These are phyloP conservation scores for Carallia brachiata DNA, from an alignment of 345 rosid species.

Conservation along the genomic window DNA sequence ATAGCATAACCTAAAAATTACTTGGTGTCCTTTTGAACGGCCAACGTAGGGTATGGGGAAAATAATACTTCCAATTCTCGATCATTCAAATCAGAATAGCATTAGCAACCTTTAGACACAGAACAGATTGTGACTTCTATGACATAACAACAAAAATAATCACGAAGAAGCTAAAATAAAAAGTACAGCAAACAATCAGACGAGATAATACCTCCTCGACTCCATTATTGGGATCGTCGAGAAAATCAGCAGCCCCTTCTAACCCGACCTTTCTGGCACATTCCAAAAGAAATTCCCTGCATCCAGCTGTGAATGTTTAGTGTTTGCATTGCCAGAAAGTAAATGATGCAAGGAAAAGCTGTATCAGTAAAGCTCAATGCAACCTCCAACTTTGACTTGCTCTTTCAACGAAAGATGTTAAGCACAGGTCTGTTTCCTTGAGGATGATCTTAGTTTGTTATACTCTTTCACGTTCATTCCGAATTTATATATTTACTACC, in stretches of 20 bases:
- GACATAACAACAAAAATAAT: neutral
- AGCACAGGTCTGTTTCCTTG: neutral
- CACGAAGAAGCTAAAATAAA: neutral
- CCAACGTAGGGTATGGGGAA: too few relatives aligned
- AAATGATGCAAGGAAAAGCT: too few relatives aligned
- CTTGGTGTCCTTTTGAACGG: too few relatives aligned
- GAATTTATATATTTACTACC: neutral
- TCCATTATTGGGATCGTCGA: slow-evolving; percentile 71
- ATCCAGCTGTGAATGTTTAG: slow-evolving; percentile 10
- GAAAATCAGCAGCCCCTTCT: slow-evolving; percentile 78
- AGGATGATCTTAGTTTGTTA: neutral
- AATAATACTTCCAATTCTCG: too few relatives aligned
- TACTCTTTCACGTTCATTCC: neutral
- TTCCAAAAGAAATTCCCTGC: slow-evolving; percentile 80
- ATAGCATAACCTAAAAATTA: too few relatives aligned
- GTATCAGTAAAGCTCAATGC: neutral
- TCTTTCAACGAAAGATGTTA: neutral
- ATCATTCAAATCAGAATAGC: too few relatives aligned
- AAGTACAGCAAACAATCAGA: neutral
- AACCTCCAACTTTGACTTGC: neutral
- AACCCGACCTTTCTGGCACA: slow-evolving; percentile 67
- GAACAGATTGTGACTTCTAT: too few relatives aligned
- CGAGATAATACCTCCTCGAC: slow-evolving; percentile 44
- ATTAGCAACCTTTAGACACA: too few relatives aligned
- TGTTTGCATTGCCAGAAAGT: neutral